Evolutionary conservation across 2,329 filamentous ascomycete genomes (phyloP), one percentile per base, ranked within the genome.

Genomic region (Cercospora sesami): DNA sequence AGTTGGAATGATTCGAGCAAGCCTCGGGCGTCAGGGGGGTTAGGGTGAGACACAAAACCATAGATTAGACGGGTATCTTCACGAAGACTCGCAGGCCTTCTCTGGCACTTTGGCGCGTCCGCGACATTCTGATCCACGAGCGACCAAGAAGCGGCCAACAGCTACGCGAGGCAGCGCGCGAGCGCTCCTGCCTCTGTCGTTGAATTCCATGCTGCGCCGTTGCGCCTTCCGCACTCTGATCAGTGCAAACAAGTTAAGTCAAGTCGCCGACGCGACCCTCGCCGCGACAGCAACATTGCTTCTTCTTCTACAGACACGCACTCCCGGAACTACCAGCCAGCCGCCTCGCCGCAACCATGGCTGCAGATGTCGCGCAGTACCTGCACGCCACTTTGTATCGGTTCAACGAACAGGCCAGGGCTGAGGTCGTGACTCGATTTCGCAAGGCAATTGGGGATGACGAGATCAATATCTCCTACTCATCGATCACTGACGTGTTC

Each of bases 361-460:
- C 67, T 23, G 68, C 69, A 26, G 58, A 23, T 14, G 68, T 42
- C 6, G 36, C 73, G 23, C 63, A 66, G 8, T 78, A 76, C 68
- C 57, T 74, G 59, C 75, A 78, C 64, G 65, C 71, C 9, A 72
- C 74, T 2, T 64, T 75, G 23, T 76, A 76, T 65, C 63, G 61
- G 2, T 78, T 78, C 69, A 69, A 65, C 60, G 48, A 66, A 18
- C 59, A 36, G 2, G 75, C 70, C 6, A 36, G 68, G 12, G 63
- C 70, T 5, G 66, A 67, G 21, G 64, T 77, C 55, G 64, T 75
- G 62, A 48, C 30, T 9, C 60, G 67, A 3, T 75, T 77, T 67
- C 61, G 72, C 57, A 33, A 33, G 6, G 62, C 33, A 3, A n/a
- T 75, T n/a, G 64, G 69, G 9, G 67, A 75, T 36, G 66, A 68